Evolutionary conservation across 257 asterid species (phyloP).

Genomic region (Lycium barbarum): DNA sequence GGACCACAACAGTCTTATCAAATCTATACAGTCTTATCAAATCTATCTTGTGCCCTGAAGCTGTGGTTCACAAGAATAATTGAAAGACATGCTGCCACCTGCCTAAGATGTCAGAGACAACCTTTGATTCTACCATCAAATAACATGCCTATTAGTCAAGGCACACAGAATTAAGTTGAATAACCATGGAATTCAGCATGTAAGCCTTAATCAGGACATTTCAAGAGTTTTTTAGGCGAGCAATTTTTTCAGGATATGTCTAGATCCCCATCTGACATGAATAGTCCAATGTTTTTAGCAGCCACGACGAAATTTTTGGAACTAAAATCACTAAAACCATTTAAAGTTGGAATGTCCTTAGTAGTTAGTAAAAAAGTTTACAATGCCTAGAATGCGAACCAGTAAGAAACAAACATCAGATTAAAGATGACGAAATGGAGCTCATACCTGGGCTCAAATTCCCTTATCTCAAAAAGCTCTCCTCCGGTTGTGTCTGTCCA

Average conservation of each 20-base stretch:
- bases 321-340: neutral
- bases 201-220: neutral
- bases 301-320: neutral
- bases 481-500: constrained; percentile 93
- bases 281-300: neutral
- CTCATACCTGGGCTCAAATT: constrained; percentile 89
- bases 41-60: constrained; percentile 3
- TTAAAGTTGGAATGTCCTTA: neutral
- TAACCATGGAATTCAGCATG: neutral
- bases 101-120: neutral
- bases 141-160: neutral
- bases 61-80: neutral
- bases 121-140: constrained; percentile 13
- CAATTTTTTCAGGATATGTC: constrained; percentile 1
- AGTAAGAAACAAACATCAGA: constrained; percentile 1
- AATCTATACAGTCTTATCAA: too few relatives aligned
- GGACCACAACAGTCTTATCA: neutral
- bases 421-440: constrained; percentile 22
- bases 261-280: neutral
- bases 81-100: constrained; percentile 13
- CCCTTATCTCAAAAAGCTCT: constrained; percentile 87
- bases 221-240: neutral
- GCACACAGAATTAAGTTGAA: constrained; percentile 17
- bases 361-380: neutral
- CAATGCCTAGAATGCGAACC: constrained; percentile 1